These are phyloP conservation scores for Penicillium nordicum DNA, from an alignment of 2,329 filamentous ascomycete species.

Conservation along the genomic window DNA sequence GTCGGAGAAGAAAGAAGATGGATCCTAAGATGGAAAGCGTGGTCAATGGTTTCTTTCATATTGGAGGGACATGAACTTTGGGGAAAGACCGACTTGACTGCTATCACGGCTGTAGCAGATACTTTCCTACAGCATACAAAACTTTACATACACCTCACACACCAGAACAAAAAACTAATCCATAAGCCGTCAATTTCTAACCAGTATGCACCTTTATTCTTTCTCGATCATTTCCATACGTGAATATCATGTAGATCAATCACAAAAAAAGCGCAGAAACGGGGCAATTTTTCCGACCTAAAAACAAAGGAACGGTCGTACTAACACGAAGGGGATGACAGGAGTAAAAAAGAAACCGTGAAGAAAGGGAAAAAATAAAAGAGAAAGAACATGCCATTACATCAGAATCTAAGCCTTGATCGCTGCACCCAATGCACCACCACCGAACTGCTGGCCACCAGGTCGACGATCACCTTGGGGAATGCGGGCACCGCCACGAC, in stretches of 20 bases:
- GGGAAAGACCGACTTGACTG: background rate
- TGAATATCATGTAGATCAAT: constrained; percentile 16
- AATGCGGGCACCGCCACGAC: constrained; percentile 37
- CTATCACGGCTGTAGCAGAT: background rate
- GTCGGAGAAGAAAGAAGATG: background rate
- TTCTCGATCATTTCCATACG: constrained; percentile 15
- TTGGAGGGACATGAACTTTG: background rate
- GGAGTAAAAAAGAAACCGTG: constrained; percentile 21
- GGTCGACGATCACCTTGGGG: constrained; percentile 44
- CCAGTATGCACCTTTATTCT: constrained; percentile 14
- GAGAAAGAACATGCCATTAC: constrained; percentile 34
- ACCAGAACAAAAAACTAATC: constrained; percentile 4
- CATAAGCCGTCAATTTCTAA: constrained; percentile 14
- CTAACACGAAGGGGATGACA: constrained; percentile 14
- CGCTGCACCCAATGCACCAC: constrained; percentile 50
- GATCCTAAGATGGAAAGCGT: background rate
- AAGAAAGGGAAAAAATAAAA: constrained; percentile 14
- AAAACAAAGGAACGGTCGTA: constrained; percentile 13
- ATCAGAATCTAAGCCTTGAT: constrained; percentile 47
- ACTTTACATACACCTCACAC: background rate
- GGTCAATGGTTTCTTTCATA: background rate
- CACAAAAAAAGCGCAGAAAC: constrained; percentile 15
- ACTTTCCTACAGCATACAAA: background rate
- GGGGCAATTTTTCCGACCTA: constrained; percentile 14
- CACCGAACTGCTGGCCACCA: constrained; percentile 50